phyloP scores from a whole-genome alignment of 1,284 basidiomycete species.

The Coniferiporia sulphurascens region DNA sequence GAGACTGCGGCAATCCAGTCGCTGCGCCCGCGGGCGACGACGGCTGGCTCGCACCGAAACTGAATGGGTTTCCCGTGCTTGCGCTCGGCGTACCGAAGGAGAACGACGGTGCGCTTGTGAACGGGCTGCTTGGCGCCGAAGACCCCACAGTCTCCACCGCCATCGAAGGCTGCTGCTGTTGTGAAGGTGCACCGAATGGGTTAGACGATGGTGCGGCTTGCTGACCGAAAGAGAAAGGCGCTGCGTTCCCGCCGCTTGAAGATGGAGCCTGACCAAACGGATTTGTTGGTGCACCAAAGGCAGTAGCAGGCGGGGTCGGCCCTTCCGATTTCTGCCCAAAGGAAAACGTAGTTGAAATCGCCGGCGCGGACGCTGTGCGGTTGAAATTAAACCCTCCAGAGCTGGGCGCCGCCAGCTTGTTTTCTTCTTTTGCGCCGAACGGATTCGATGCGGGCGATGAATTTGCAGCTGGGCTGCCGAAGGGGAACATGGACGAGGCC shows the following conservation, averaged over 20 bases:
- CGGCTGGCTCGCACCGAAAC: slow-evolving; percentile 40
- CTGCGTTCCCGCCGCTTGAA: slow-evolving; percentile 37
- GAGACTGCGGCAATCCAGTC: slow-evolving; percentile 29
- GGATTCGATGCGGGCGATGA: slow-evolving; percentile 15
- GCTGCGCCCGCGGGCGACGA: slow-evolving; percentile 47
- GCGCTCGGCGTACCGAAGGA: slow-evolving; percentile 24
- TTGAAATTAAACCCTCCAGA: slow-evolving; percentile 10
- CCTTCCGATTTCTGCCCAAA: slow-evolving; percentile 27
- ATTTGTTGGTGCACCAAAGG: slow-evolving; percentile 38
- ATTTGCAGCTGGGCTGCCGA: slow-evolving; percentile 22
- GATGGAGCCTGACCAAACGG: slow-evolving; percentile 40
- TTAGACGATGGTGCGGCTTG: slow-evolving; percentile 35
- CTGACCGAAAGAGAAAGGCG: slow-evolving; percentile 30
- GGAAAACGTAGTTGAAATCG: slow-evolving; percentile 30
- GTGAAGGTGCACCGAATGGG: slow-evolving; percentile 7
- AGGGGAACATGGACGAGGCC: slow-evolving; percentile 15
- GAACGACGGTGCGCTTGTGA: slow-evolving; percentile 25
- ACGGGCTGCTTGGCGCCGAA: slow-evolving; percentile 28
- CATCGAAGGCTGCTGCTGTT: slow-evolving; percentile 26
- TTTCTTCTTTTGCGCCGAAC: slow-evolving; percentile 26
- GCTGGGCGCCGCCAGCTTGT: slow-evolving; percentile 20
- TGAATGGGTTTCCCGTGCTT: slow-evolving; percentile 3
- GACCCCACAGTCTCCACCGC: slow-evolving; percentile 19
- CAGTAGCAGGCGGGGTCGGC: slow-evolving; percentile 14
- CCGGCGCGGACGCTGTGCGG: slow-evolving; percentile 21